These are phyloP conservation scores for Datura wrightii DNA, from an alignment of 257 asterid genomes.

Conservation along the genomic window DNA sequence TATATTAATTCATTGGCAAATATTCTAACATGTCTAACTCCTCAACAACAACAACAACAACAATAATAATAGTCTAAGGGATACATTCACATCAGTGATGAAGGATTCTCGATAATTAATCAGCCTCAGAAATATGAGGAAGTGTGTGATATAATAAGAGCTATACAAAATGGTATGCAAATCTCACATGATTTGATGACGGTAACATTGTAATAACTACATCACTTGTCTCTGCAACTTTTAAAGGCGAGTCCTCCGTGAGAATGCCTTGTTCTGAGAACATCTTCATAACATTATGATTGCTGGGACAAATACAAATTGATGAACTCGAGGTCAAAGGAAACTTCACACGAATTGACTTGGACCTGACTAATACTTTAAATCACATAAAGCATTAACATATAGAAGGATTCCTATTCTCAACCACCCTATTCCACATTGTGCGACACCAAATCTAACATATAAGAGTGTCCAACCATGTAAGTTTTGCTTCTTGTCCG, in stretches of 20 bases:
- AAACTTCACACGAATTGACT: background rate
- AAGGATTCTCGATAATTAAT: background rate
- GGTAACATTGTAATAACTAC: constrained; percentile 94
- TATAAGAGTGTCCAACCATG: background rate
- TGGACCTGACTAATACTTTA: background rate
- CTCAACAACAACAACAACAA: background rate
- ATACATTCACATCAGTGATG: constrained; percentile 16
- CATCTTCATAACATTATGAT: constrained; percentile 61
- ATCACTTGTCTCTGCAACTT: constrained; percentile 88
- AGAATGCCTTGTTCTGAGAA: constrained; percentile 74
- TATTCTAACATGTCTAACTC: background rate
- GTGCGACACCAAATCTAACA: constrained; percentile 5
- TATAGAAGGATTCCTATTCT: constrained; percentile 24
- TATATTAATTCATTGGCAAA: constrained; percentile 15
- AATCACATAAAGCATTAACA: constrained; percentile 25
- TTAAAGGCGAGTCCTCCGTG: constrained; percentile 70
- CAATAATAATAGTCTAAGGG: background rate
- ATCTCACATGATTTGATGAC: constrained; percentile 83
- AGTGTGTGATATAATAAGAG: background rate
- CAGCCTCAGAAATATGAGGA: background rate
- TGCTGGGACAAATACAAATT: constrained; percentile 46
- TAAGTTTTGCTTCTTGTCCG: background rate
- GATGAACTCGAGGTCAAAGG: constrained; percentile 26
- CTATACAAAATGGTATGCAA: constrained; percentile 3
- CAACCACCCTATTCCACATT: background rate